phyloP scores from a whole-genome alignment of 164 flowering plant species.

The Dillenia suffruticosa region DNA sequence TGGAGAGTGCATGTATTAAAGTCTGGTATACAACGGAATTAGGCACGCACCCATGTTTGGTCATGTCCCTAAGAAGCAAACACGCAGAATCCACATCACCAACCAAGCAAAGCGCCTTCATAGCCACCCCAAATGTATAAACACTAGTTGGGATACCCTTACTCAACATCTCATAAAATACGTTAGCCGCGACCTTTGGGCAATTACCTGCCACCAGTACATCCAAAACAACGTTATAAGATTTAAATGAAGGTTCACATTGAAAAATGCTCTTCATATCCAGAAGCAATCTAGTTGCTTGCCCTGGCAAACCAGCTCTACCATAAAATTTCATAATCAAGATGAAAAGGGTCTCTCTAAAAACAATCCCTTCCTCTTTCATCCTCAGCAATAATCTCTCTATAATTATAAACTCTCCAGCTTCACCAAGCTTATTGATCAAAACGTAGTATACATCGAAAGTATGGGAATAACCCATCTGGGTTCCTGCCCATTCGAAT shows the following conservation, averaged over 20 bases:
- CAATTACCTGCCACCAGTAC: slow-evolving; percentile 63
- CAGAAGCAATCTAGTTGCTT: slow-evolving; percentile 61
- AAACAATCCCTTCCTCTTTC: slow-evolving; percentile 75
- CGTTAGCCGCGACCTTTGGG: slow-evolving; percentile 49
- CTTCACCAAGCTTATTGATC: slow-evolving; percentile 71
- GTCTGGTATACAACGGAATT: slow-evolving; percentile 77
- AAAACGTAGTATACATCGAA: slow-evolving; percentile 62
- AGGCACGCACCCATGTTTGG: slow-evolving; percentile 86
- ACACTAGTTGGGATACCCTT: slow-evolving; percentile 65
- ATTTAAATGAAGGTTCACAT: slow-evolving; percentile 66
- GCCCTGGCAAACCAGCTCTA: slow-evolving; percentile 77
- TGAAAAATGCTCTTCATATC: slow-evolving; percentile 63
- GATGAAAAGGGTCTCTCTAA: slow-evolving; percentile 65
- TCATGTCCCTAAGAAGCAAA: slow-evolving; percentile 77
- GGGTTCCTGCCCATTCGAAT: slow-evolving; percentile 61
- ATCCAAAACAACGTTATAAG: slow-evolving; percentile 80
- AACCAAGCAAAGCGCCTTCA: slow-evolving; percentile 70
- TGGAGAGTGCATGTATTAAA: slow-evolving; percentile 65
- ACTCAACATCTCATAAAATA: slow-evolving; percentile 73
- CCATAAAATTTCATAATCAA: slow-evolving; percentile 75
- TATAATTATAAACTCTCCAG: slow-evolving; percentile 47
- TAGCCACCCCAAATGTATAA: slow-evolving; percentile 61
- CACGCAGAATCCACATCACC: slow-evolving; percentile 78
- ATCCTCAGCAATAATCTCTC: slow-evolving; percentile 64
- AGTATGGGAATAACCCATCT: slow-evolving; percentile 68